These are phyloP conservation scores for Rhododendron mucronatum DNA, from an alignment of 148 eudicot species.

Conservation along the genomic window DNA sequence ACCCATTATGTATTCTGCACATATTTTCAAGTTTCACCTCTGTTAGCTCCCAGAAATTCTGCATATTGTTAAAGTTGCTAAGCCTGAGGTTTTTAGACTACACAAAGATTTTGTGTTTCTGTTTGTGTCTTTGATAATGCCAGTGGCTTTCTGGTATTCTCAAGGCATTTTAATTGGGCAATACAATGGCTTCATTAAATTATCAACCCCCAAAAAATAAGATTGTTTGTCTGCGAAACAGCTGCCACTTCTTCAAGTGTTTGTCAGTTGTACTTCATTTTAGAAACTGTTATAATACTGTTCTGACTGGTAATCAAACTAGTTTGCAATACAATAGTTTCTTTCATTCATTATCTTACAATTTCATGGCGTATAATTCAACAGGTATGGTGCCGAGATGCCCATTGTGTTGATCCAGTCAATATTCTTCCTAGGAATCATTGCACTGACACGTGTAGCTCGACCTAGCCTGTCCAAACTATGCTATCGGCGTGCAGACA, in stretches of 20 bases:
- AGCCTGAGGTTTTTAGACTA: not conserved
- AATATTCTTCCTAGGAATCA: conserved; percentile 57
- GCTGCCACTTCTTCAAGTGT: not conserved
- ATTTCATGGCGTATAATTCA: not conserved
- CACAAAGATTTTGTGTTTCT: not conserved
- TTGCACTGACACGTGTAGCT: conserved; percentile 64
- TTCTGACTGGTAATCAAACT: not conserved
- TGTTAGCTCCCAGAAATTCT: not conserved
- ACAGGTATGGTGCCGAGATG: conserved; percentile 77
- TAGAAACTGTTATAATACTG: not conserved
- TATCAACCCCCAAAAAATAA: no score
- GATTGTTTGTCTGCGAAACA: not conserved
- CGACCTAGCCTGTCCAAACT: conserved; percentile 75
- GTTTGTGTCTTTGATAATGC: no score
- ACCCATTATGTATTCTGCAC: not conserved
- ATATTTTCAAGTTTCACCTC: not conserved
- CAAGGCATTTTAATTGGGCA: no score
- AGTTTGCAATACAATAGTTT: not conserved
- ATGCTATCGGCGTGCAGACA: conserved; percentile 65
- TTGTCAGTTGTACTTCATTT: not conserved
- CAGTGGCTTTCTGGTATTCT: conserved; percentile 49
- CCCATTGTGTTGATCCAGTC: conserved; percentile 56
- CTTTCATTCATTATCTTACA: not conserved
- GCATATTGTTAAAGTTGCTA: not conserved
- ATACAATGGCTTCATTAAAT: no score